These are phyloP conservation scores for Emergomyces africanus DNA, from an alignment of 2,329 filamentous ascomycete species.

Conservation along the genomic window DNA sequence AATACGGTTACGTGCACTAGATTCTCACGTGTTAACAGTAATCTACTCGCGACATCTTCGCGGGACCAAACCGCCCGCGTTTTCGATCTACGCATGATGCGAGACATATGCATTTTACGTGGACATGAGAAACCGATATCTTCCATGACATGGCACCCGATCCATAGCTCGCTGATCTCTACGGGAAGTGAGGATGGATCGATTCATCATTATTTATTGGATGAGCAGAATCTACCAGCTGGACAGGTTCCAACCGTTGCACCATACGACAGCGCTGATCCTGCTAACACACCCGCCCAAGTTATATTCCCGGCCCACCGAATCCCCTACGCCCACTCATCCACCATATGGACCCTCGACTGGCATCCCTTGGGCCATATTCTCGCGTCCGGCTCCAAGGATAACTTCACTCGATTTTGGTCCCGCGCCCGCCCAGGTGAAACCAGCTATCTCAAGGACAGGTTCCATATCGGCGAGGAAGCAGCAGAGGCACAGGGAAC, in stretches of 20 bases:
- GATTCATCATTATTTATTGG: conserved; percentile 86
- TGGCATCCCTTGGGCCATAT: conserved; percentile 97
- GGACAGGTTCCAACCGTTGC: conserved; percentile 60
- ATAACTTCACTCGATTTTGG: conserved; percentile 96
- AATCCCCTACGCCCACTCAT: conserved; percentile 78
- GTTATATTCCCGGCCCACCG: conserved; percentile 88
- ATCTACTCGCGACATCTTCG: conserved; percentile 81
- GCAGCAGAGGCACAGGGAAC: conserved; percentile 93
- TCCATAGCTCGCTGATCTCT: conserved; percentile 77
- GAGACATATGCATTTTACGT: conserved; percentile 83
- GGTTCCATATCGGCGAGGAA: conserved; percentile 89
- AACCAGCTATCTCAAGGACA: conserved; percentile 70
- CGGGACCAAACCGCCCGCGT: conserved; percentile 86
- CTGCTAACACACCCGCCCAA: conserved; percentile 65
- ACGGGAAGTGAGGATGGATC: conserved; percentile 85
- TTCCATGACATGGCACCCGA: conserved; percentile 83
- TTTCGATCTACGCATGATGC: conserved; percentile 96
- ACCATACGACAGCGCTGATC: conserved; percentile 75
- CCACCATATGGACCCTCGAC: conserved; percentile 93
- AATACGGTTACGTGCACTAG: conserved; percentile 89
- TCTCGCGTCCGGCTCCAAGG: conserved; percentile 87
- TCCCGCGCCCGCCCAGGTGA: conserved; percentile 81
- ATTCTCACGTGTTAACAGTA: conserved; percentile 75
- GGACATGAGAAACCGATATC: conserved; percentile 96
- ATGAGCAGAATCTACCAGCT: conserved; percentile 76